Percentiles rank a stretch among this genome's conserved stretches.
phyloP scores from a whole-genome alignment of 306 rosid species.

The Rosa rugosa region DNA sequence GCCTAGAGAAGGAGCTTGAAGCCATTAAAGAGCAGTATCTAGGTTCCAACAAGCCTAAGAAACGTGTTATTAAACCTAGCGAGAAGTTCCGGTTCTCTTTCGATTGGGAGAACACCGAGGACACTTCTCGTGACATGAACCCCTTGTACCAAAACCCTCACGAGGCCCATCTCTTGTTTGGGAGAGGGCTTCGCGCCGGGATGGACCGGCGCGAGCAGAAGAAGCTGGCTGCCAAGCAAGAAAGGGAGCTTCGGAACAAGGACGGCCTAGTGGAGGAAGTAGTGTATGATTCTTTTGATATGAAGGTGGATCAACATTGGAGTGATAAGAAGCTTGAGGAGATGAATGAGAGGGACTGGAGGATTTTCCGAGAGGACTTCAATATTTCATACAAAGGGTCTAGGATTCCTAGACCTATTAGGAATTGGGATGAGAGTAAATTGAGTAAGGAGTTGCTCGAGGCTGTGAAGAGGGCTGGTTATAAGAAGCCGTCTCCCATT shows the following conservation, averaged over 20 bases:
- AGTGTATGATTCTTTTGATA: neutral
- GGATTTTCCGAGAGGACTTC: slow-evolving; percentile 74
- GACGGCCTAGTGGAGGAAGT: too few species aligned
- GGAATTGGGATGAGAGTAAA: too few species aligned
- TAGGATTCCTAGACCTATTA: too few species aligned
- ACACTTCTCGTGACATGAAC: slow-evolving; percentile 4
- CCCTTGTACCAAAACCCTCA: slow-evolving; percentile 3
- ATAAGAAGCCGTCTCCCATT: too few species aligned
- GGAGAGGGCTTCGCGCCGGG: neutral
- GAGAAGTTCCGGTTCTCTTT: slow-evolving; percentile 59
- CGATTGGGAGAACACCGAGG: neutral
- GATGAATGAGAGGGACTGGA: slow-evolving; percentile 94
- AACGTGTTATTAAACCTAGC: slow-evolving; percentile 79
- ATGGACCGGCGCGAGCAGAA: neutral
- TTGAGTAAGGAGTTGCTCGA: too few species aligned
- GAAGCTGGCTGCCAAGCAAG: neutral
- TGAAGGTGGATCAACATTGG: slow-evolving; percentile 59
- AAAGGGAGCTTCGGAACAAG: too few species aligned
- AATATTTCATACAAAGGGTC: slow-evolving; percentile 35
- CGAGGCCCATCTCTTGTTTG: neutral
- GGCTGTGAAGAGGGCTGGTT: too few species aligned
- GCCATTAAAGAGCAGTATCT: slow-evolving; percentile 2
- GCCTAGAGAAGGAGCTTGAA: neutral
- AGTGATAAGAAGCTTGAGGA: slow-evolving; percentile 80
- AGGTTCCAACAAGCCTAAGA: slow-evolving; percentile 3